Evolutionary conservation across 2,329 filamentous ascomycete species (phyloP).

Genomic region (Ophiostoma ulmi): DNA sequence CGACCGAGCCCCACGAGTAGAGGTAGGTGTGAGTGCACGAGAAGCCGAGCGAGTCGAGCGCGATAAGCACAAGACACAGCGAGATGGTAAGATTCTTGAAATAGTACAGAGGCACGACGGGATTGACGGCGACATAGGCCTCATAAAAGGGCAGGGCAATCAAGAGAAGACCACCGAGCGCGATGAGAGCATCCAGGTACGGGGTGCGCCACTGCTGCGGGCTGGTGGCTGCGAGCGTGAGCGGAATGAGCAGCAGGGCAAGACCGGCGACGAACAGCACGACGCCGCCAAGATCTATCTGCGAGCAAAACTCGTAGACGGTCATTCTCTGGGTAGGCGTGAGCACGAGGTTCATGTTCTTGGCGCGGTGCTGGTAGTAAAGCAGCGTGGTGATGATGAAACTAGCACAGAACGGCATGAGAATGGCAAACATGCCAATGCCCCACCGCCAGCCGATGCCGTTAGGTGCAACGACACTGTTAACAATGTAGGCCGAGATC

Average conservation of each 20-base stretch:
- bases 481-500: slow-evolving; percentile 47
- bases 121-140: slow-evolving; percentile 39
- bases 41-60: slow-evolving; percentile 43
- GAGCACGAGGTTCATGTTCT: slow-evolving; percentile 39
- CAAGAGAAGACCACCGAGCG: slow-evolving; percentile 39
- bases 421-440: slow-evolving; percentile 52
- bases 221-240: slow-evolving; percentile 42
- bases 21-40: slow-evolving; percentile 44
- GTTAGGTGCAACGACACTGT: slow-evolving; percentile 29
- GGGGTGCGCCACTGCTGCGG: slow-evolving; percentile 41
- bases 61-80: slow-evolving; percentile 38
- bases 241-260: slow-evolving; percentile 43
- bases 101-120: slow-evolving; percentile 43
- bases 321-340: slow-evolving; percentile 30
- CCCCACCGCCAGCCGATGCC: slow-evolving; percentile 52
- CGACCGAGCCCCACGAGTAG: slow-evolving; percentile 43
- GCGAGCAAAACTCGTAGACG: slow-evolving; percentile 36
- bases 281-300: slow-evolving; percentile 40
- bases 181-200: slow-evolving; percentile 37
- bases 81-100: slow-evolving; percentile 42
- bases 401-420: slow-evolving; percentile 49
- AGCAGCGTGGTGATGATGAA: slow-evolving; percentile 47
- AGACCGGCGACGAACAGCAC: slow-evolving; percentile 46
- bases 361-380: slow-evolving; percentile 46
- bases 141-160: slow-evolving; percentile 46